phyloP scores from a whole-genome alignment of 73 alveolate species.

The Paramecium bursaria region DNA sequence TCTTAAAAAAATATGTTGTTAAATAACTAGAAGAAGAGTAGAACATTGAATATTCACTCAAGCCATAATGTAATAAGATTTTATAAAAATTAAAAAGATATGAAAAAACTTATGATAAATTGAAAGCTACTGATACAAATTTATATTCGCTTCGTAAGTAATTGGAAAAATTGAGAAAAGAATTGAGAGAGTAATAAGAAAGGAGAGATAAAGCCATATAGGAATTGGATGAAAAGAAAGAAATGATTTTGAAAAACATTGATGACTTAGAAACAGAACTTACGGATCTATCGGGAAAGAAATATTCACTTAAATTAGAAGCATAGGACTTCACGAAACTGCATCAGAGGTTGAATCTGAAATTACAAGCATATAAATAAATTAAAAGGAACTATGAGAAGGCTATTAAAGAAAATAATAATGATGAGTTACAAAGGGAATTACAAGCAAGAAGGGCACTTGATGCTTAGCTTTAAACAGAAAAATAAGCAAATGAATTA shows the following conservation, averaged over 20 bases:
- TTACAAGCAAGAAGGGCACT: too few species aligned
- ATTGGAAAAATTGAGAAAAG: conserved; percentile 50
- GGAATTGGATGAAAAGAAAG: conserved; percentile 45
- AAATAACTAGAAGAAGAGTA: conserved; percentile 26
- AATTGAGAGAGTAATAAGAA: conserved; percentile 17
- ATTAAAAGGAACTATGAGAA: too few species aligned
- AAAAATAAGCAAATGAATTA: too few species aligned
- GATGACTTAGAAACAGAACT: conserved; percentile 18
- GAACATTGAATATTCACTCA: neutral
- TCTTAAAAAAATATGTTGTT: conserved; percentile 12
- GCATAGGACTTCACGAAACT: too few species aligned
- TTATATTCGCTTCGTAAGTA: neutral
- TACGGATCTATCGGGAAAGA: too few species aligned
- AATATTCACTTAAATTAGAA: too few species aligned
- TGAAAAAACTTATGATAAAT: neutral
- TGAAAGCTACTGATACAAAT: conserved; percentile 37
- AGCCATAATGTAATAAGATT: conserved; percentile 22
- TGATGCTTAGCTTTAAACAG: too few species aligned
- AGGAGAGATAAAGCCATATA: conserved; percentile 18
- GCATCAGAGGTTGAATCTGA: too few species aligned
- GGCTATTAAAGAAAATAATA: too few species aligned
- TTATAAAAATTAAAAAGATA: conserved; percentile 7
- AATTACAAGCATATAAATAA: too few species aligned
- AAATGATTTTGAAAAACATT: conserved; percentile 29
- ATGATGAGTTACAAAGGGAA: too few species aligned